Conservation (phyloP, 805 yeast genomes). For the Saturnispora gosingensis region DNA sequence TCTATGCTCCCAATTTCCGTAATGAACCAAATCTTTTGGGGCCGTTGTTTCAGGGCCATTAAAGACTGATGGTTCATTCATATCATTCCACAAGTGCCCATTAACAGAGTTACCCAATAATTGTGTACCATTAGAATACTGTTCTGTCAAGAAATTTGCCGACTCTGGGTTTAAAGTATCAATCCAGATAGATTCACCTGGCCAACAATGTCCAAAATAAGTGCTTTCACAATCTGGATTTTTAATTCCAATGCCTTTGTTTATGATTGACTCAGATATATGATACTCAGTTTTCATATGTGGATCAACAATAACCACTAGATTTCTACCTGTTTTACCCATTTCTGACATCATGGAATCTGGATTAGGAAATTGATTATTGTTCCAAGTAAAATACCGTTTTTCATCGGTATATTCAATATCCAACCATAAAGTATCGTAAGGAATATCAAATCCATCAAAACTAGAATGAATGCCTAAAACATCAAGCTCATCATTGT, state of each 20-base stretch:
- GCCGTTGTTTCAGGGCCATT: constrained; percentile 91
- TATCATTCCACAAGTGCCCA: constrained; percentile 89
- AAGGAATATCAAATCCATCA: constrained; percentile 70
- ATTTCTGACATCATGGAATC: constrained; percentile 54
- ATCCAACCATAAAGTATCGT: constrained; percentile 91
- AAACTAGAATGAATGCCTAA: constrained; percentile 58
- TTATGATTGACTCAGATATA: constrained; percentile 45
- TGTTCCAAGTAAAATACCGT: constrained; percentile 89
- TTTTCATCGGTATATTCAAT: constrained; percentile 82
- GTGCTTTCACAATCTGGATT: constrained; percentile 35
- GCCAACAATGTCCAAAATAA: constrained; percentile 93
- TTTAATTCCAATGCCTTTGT: constrained; percentile 40
- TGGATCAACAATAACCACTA: constrained; percentile 85
- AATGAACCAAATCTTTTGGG: constrained; percentile 72
- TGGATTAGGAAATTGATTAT: constrained; percentile 65
- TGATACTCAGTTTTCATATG: constrained; percentile 69
- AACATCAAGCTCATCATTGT: constrained; percentile 81
- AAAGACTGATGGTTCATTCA: constrained; percentile 96
- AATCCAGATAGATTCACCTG: constrained; percentile 92
- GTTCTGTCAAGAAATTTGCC: constrained; percentile 46
- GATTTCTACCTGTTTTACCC: constrained; percentile 64
- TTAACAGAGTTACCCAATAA: constrained; percentile 49
- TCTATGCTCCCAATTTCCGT: constrained; percentile 80
- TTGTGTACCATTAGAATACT: constrained; percentile 37
- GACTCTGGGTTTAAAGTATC: constrained; percentile 69